Evolutionary conservation across 179 eudicot genomes (phyloP).

Genomic region (Silene noctiflora): DNA sequence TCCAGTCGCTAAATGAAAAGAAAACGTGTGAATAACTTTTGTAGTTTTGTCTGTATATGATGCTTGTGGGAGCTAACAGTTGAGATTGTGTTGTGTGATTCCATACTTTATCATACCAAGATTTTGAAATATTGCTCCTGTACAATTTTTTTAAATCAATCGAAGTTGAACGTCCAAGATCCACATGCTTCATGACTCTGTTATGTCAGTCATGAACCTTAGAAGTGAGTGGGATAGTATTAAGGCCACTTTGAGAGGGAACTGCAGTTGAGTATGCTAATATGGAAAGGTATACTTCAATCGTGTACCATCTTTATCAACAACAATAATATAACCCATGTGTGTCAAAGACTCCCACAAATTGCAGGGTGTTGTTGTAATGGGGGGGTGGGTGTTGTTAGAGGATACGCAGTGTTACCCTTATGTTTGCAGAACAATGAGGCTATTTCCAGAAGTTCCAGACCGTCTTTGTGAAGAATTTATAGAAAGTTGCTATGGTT

Average conservation of each 20-base stretch:
- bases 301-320: too few relatives aligned
- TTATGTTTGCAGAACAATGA: too few relatives aligned
- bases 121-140: neutral
- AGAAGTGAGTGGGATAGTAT: neutral
- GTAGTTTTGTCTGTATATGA: neutral
- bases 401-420: too few relatives aligned
- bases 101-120: neutral
- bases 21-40: neutral
- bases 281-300: too few relatives aligned
- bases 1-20: neutral
- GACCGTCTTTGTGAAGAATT: neutral
- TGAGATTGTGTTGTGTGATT: neutral
- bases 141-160: neutral
- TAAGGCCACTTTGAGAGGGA: neutral
- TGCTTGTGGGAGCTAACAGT: conserved; percentile 11
- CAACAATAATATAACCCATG: too few relatives aligned
- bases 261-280: neutral
- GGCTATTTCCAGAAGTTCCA: too few relatives aligned
- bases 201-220: conserved; percentile 3
- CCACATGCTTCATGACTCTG: neutral
- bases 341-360: too few relatives aligned
- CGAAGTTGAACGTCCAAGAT: neutral
- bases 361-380: too few relatives aligned
- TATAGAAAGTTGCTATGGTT: neutral
- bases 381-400: too few relatives aligned